Base-by-base conservation (phyloP, 106 monocot genomes). In the Acanthochlamys bracteata region DNA sequence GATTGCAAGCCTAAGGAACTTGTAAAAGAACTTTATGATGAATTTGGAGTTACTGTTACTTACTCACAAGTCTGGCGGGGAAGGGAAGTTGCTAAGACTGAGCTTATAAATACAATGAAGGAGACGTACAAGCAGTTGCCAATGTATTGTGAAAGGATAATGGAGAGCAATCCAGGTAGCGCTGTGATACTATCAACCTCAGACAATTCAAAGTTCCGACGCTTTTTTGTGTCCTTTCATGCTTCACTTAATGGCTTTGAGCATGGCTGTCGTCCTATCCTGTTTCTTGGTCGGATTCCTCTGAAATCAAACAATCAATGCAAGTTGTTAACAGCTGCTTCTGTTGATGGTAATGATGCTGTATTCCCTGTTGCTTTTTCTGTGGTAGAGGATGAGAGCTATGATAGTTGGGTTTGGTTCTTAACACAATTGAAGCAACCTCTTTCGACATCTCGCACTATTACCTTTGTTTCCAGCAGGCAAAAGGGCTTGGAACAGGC, bases 21-120 rank as follows among this genome's bases (percentile, higher is more conserved):
- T 45, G 79, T 78, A 42, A 74, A 58, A 62, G 94, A 95, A 59
- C 42, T 95, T 52, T 85, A 76, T 60, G 78, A 84, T 56, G 79
- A 89, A 12, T 95, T 74, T 60, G 94, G 94, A 13, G 75, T 95
- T 39, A 82, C 53, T 55, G 66, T 95, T 26, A 82, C 84, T 25
- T 95, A 95, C 66, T 85, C 80, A n/a, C 90, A 94, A 61, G 89
- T 85, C 21, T 95, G 94, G 94, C 73, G 90, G 24, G 90, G 86
- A 52, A 84, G 77, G 54, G 82, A 85, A 60, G 83, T 80, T 57
- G 94, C 94, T 2, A 78, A 90, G 59, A 84, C 76, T 33, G 94
- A 95, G 75, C 79, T 95, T 6, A 79, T 83, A 51, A 84, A 86
- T 65, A 59, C 63, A 20, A 59, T 90, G n/a, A 84, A 82, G 4